phyloP scores from a whole-genome alignment of 2,329 filamentous ascomycete species.

The Stromatinia cepivora region DNA sequence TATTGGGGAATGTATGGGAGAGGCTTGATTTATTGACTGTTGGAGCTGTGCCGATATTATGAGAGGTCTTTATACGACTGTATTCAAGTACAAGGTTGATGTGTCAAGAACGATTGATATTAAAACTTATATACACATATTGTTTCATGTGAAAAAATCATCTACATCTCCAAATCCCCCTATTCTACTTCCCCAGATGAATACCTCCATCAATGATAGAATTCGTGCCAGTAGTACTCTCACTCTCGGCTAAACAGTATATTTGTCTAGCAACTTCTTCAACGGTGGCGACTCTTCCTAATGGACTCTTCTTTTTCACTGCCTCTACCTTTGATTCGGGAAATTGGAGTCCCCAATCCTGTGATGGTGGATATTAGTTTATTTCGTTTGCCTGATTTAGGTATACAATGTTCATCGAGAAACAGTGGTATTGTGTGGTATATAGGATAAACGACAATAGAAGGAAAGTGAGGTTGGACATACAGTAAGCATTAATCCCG shows the following conservation, averaged over 20 bases:
- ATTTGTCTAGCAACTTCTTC: slow-evolving; percentile 56
- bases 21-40: too few relatives aligned
- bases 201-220: slow-evolving; percentile 48
- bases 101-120: background rate
- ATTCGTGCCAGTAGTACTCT: slow-evolving; percentile 54
- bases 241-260: slow-evolving; percentile 50
- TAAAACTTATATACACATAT: background rate
- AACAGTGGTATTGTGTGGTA: too few relatives aligned
- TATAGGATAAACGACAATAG: background rate
- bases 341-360: slow-evolving; percentile 36
- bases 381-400: background rate
- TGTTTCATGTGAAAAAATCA: background rate
- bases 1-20: too few relatives aligned
- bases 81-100: too few relatives aligned
- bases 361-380: background rate
- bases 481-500: slow-evolving; percentile 17
- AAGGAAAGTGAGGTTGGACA: background rate
- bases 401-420: too few relatives aligned
- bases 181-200: slow-evolving; percentile 15
- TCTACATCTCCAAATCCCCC: background rate
- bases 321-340: slow-evolving; percentile 30
- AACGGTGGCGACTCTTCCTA: slow-evolving; percentile 32
- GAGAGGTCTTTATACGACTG: too few relatives aligned
- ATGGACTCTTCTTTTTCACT: slow-evolving; percentile 27
- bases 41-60: too few relatives aligned